Evolutionary conservation across 2,329 filamentous ascomycete species (phyloP).

Genomic region (Diaporthe aspalathi): DNA sequence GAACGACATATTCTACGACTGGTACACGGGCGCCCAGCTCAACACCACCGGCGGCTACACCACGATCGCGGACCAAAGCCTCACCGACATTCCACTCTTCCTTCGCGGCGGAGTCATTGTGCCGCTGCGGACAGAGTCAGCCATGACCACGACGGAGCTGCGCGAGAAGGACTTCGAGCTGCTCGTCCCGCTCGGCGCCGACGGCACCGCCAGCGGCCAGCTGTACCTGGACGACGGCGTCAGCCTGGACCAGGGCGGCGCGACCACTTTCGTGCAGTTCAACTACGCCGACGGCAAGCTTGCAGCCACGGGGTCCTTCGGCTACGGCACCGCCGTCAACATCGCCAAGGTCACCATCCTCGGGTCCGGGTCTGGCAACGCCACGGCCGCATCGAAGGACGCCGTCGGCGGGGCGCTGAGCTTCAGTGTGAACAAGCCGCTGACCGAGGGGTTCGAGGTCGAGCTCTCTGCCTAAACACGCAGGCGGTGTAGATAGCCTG

Average conservation of each 20-base stretch:
- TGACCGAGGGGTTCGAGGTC: constrained; percentile 26
- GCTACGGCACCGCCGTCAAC: constrained; percentile 57
- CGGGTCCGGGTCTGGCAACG: constrained; percentile 44
- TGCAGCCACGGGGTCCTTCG: constrained; percentile 63
- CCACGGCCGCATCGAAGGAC: constrained; percentile 4
- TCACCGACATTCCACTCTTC: constrained; percentile 72
- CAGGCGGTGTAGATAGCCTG: background rate
- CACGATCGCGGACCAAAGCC: constrained; percentile 52
- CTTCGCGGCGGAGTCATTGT: constrained; percentile 74
- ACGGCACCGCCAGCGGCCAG: constrained; percentile 73
- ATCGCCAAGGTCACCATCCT: constrained; percentile 64
- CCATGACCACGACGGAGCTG: constrained; percentile 73
- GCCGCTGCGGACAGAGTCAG: constrained; percentile 66
- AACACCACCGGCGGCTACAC: constrained; percentile 54
- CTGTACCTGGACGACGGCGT: constrained; percentile 85
- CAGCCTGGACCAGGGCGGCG: constrained; percentile 66
- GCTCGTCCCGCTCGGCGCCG: constrained; percentile 71
- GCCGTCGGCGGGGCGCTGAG: constrained; percentile 32
- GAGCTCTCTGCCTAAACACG: constrained; percentile 16
- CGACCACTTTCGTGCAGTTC: constrained; percentile 70
- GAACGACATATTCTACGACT: constrained; percentile 61
- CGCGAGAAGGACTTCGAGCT: constrained; percentile 76
- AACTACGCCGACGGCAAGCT: constrained; percentile 66
- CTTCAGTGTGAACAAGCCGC: constrained; percentile 28
- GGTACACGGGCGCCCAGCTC: constrained; percentile 60